These are phyloP conservation scores for Flaveria floridana DNA, from an alignment of 140 eudicot species.

Conservation along the genomic window DNA sequence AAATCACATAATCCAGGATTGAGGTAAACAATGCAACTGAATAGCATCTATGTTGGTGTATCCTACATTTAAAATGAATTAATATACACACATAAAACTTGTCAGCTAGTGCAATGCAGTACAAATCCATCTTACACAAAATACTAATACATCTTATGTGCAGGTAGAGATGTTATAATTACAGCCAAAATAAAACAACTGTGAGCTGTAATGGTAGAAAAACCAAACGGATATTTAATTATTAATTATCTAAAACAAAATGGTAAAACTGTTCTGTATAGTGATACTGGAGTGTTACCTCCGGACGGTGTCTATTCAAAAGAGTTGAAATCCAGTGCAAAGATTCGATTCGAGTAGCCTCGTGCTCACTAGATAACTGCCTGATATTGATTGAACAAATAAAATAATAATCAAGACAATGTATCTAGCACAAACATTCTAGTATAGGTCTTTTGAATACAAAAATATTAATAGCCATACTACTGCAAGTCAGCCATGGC, in stretches of 20 bases:
- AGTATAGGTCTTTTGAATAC: background rate
- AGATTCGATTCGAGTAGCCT: constrained; percentile 89
- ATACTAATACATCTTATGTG: background rate
- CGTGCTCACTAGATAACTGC: constrained; percentile 82
- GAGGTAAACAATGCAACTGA: background rate
- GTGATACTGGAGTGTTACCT: constrained; percentile 42
- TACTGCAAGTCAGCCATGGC: background rate
- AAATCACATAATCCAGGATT: background rate
- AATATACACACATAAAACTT: background rate
- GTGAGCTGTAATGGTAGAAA: background rate
- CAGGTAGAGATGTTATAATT: background rate
- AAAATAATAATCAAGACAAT: constrained; percentile 21
- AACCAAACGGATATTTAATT: constrained; percentile 1
- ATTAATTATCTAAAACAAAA: background rate
- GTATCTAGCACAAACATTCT: constrained; percentile 13
- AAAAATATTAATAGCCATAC: background rate
- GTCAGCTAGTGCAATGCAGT: background rate
- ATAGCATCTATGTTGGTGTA: background rate
- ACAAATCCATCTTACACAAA: background rate
- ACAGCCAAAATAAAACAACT: background rate
- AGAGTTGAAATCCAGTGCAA: constrained; percentile 88
- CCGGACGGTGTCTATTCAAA: constrained; percentile 60
- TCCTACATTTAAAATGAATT: background rate
- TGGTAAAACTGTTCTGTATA: background rate
- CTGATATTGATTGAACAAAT: constrained; percentile 39